These are phyloP conservation scores for Candida palmyrensis DNA, from an alignment of 805 yeast species.

Conservation along the genomic window DNA sequence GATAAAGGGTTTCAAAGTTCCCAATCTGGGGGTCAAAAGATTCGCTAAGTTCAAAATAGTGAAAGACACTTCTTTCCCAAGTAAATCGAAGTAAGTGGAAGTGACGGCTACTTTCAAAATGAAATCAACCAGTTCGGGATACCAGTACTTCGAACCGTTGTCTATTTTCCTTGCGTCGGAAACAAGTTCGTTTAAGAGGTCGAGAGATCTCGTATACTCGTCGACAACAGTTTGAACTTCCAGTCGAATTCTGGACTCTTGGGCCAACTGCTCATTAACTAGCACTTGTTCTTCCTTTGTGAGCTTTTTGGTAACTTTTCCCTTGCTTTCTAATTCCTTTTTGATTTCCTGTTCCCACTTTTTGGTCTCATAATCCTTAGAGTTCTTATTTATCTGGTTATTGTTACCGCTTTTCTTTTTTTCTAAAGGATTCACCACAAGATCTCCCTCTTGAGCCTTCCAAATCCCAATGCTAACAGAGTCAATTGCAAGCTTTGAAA, in stretches of 20 bases:
- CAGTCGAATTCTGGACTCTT: conserved; percentile 55
- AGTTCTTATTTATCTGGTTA: conserved; percentile 55
- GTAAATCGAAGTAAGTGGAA: conserved; percentile 19
- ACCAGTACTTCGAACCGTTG: conserved; percentile 70
- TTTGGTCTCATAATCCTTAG: conserved; percentile 77
- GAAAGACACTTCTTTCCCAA: conserved; percentile 41
- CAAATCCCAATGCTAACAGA: conserved; percentile 56
- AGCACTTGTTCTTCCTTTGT: conserved; percentile 71
- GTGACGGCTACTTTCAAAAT: conserved; percentile 26
- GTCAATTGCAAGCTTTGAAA: conserved; percentile 26
- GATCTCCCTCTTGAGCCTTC: conserved; percentile 62
- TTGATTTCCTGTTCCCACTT: conserved; percentile 89
- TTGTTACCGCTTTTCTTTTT: conserved; percentile 32
- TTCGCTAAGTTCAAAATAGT: conserved; percentile 53
- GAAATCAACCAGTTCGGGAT: conserved; percentile 53
- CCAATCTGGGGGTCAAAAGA: conserved; percentile 49
- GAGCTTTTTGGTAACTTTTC: conserved; percentile 45
- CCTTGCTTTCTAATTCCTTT: conserved; percentile 62
- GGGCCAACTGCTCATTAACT: conserved; percentile 56
- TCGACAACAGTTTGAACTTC: conserved; percentile 35
- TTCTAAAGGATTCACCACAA: conserved; percentile 61
- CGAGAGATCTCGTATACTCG: conserved; percentile 44
- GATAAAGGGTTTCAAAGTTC: conserved; percentile 43
- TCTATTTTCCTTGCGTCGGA: conserved; percentile 46
- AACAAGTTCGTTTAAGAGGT: conserved; percentile 51